Evolutionary conservation across 139 green algal species (phyloP), one percentile per base, ranked within the genome.

Genomic region (Trebouxia sp.): DNA sequence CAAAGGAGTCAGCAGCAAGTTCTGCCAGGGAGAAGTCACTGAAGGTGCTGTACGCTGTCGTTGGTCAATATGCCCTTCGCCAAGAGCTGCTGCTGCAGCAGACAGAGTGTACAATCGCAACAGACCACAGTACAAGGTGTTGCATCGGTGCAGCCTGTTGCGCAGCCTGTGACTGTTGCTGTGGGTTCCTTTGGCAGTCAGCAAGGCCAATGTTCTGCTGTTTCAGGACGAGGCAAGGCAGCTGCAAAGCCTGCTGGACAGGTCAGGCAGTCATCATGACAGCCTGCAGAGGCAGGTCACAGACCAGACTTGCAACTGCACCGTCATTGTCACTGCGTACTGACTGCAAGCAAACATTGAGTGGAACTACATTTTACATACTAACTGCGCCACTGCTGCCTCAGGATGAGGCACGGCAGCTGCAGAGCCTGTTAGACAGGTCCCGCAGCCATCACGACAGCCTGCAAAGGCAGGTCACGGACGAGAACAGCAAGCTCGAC

Each of bases 221-320:
- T n/a, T n/a, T 20, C 69, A 77, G 69, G 69, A 48, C 8, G 69
- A 77, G 24, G 69, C 39, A 0, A 38, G 69, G 41, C 37, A 53
- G 26, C 41, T 77, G 24, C 41, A 77, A 26, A 56, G 42, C 69
- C 41, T 77, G 22, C 39, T 77, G 22, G 69, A 77, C 26, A n/a
- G 43, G 10, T 17, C 69, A 26, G 39, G 69, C 69, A 77, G 41
- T 26, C 69, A 77, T 39, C 69, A 38, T 39, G 69, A 56, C 41
- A 55, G 41, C n/a, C 38, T 77, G 15, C 39, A 77, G 69, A 77
- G 43, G 69, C 41, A 56, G 26, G 69, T 77, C 10, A 28, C 41
- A 53, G 69, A 77, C 32, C 62, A 72, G 35, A 45, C n/a, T n/a
- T n/a, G n/a, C n/a, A n/a, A n/a, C n/a, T n/a, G n/a, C n/a, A n/a